Evolutionary conservation across 306 rosid genomes (phyloP).

Genomic region (Medicago ruthenica): DNA sequence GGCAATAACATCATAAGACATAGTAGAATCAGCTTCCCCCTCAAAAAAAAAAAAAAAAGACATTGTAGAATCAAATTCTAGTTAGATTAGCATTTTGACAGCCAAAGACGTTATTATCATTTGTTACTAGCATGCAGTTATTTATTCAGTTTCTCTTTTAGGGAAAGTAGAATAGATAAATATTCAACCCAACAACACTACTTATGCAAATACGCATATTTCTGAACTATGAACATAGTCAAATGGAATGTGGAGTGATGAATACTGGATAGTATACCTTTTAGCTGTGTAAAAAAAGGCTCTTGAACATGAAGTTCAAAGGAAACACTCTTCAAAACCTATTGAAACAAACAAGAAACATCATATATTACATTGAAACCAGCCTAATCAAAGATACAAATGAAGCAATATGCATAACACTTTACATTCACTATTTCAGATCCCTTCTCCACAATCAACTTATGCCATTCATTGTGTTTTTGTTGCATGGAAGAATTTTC

Average conservation of each 20-base stretch:
- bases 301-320: slow-evolving; percentile 73
- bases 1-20: slow-evolving; percentile 43
- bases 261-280: slow-evolving; percentile 48
- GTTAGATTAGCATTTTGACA: slow-evolving; percentile 21
- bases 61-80: slow-evolving; percentile 20
- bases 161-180: neutral
- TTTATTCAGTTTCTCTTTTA: neutral
- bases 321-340: slow-evolving; percentile 61
- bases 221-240: slow-evolving; percentile 2
- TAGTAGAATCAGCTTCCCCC: too few relatives aligned
- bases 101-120: neutral
- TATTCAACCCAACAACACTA: neutral
- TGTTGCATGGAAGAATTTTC: slow-evolving; percentile 50
- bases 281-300: slow-evolving; percentile 72
- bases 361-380: neutral
- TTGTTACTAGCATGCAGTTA: slow-evolving; percentile 8
- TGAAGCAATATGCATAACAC: neutral
- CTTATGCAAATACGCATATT: slow-evolving; percentile 3
- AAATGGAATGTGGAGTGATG: neutral
- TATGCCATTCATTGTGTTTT: slow-evolving; percentile 63
- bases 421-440: slow-evolving; percentile 62
- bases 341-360: slow-evolving; percentile 35
- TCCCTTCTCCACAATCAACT: slow-evolving; percentile 64
- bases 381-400: slow-evolving; percentile 12
- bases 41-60: too few relatives aligned